Evolutionary conservation across 2,329 filamentous ascomycete genomes (phyloP).

Genomic region (Zalaria obscura): DNA sequence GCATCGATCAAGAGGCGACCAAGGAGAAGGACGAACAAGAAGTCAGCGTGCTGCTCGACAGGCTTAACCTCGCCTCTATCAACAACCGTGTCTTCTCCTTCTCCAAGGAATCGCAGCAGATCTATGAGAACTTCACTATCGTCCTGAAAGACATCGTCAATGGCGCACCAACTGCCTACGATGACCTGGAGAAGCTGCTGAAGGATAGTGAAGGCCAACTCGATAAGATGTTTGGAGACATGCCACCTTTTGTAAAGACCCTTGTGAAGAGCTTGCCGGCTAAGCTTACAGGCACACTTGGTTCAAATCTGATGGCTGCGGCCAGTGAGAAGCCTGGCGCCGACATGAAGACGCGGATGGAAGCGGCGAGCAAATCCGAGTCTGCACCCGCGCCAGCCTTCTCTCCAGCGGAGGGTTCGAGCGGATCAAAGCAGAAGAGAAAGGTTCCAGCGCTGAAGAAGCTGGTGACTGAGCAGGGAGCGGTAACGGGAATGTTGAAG

Average conservation of each 20-base stretch:
- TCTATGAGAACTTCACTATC: constrained; percentile 72
- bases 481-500: constrained; percentile 68
- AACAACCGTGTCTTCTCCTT: constrained; percentile 80
- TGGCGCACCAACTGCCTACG: constrained; percentile 84
- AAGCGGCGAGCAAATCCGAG: constrained; percentile 17
- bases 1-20: constrained; percentile 21
- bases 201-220: constrained; percentile 50
- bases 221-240: constrained; percentile 47
- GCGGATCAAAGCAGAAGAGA: constrained; percentile 36
- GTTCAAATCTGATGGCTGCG: constrained; percentile 68
- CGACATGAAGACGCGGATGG: constrained; percentile 22
- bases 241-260: constrained; percentile 71
- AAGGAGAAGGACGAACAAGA: constrained; percentile 51
- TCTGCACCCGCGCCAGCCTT: background rate
- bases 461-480: constrained; percentile 73
- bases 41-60: constrained; percentile 64
- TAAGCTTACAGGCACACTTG: constrained; percentile 63
- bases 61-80: constrained; percentile 67
- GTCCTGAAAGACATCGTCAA: constrained; percentile 86
- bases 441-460: constrained; percentile 62
- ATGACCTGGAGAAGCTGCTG: constrained; percentile 63
- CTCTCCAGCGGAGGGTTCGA: background rate
- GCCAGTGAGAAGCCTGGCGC: constrained; percentile 52
- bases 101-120: constrained; percentile 68
- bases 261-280: constrained; percentile 72